A percentile compares a stretch with the other conserved stretches of the same genome.
phyloP scores from a whole-genome alignment of 1,284 basidiomycete species.

The Cerrena zonata region DNA sequence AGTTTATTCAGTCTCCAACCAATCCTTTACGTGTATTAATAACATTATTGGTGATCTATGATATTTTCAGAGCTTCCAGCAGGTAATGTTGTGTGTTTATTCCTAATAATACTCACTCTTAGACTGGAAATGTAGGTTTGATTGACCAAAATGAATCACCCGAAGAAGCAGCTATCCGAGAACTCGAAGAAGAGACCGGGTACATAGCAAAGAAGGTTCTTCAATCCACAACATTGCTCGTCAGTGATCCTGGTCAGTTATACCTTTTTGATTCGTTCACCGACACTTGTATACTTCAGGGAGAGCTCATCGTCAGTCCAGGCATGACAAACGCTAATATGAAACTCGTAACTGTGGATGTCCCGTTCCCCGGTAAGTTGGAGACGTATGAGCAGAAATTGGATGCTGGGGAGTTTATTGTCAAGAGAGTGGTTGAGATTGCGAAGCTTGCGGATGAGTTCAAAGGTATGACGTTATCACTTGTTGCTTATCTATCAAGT shows the following conservation, averaged over 20 bases:
- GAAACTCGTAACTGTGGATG: slow-evolving; percentile 65
- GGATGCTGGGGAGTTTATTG: slow-evolving; percentile 80
- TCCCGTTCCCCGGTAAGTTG: slow-evolving; percentile 55
- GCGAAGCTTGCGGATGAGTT: slow-evolving; percentile 56
- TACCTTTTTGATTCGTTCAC: slow-evolving; percentile 8
- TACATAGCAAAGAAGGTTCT: slow-evolving; percentile 63
- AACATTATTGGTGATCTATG: neutral
- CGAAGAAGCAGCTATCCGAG: slow-evolving; percentile 74
- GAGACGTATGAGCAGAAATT: slow-evolving; percentile 59
- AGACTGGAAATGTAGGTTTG: too few relatives aligned
- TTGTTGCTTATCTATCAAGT: neutral
- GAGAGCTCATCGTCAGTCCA: slow-evolving; percentile 21
- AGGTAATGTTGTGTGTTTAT: slow-evolving; percentile 39
- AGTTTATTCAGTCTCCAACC: slow-evolving; percentile 15
- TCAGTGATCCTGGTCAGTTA: slow-evolving; percentile 69
- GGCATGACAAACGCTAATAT: slow-evolving; percentile 82
- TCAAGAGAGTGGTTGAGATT: slow-evolving; percentile 66
- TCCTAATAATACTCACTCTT: too few relatives aligned
- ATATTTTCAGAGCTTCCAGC: slow-evolving; percentile 69
- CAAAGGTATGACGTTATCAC: slow-evolving; percentile 43
- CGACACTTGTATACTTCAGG: slow-evolving; percentile 1
- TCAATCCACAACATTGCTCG: slow-evolving; percentile 65
- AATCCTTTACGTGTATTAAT: neutral
- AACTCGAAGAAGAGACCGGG: slow-evolving; percentile 88
- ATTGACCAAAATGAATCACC: slow-evolving; percentile 78